Conservation (phyloP, 164 flowering plant species). For the Macadamia tetraphylla region DNA sequence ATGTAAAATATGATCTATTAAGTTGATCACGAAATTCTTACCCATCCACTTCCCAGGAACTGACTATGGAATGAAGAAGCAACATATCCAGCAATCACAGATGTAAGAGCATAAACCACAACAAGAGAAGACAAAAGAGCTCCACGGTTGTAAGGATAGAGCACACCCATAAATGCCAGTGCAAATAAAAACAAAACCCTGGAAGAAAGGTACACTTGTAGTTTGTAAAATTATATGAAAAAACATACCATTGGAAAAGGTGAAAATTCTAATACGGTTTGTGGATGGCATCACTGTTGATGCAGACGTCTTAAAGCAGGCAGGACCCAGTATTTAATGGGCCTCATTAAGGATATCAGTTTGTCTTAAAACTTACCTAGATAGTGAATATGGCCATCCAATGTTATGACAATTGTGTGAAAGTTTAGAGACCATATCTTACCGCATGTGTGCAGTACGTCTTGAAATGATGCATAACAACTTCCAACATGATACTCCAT, state of each 20-base stretch:
- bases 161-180: conserved; percentile 43
- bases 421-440: no score
- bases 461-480: background rate
- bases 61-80: conserved; percentile 55
- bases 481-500: no score
- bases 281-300: background rate
- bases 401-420: no score
- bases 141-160: conserved; percentile 73
- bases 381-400: no score
- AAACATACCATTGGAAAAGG: no score
- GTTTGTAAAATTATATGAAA: background rate
- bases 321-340: background rate
- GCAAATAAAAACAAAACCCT: conserved; percentile 47
- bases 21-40: conserved; percentile 19
- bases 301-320: background rate
- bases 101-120: conserved; percentile 50
- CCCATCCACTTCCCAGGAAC: conserved; percentile 56
- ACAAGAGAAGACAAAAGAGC: conserved; percentile 43
- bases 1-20: background rate
- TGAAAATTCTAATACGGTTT: background rate
- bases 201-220: conserved; percentile 7
- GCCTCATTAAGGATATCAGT: background rate
- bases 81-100: conserved; percentile 60
- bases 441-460: background rate
- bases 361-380: background rate